A percentile compares a stretch with the other conserved stretches of the same genome.
phyloP scores from a whole-genome alignment of 2,329 filamentous ascomycete genomes.

The Leptographium procerum region DNA sequence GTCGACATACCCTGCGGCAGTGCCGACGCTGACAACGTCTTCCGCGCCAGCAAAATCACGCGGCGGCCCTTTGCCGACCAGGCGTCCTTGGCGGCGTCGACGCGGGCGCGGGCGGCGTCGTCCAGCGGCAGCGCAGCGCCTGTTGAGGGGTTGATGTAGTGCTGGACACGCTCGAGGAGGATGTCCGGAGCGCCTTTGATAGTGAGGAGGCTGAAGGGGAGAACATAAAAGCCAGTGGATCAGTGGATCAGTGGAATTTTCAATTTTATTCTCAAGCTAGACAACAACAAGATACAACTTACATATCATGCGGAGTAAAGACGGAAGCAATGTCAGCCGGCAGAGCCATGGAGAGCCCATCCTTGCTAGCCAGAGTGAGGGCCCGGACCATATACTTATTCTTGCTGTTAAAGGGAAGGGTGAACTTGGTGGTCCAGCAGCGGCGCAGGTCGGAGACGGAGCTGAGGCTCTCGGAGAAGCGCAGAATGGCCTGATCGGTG shows the following conservation, averaged over 20 bases:
- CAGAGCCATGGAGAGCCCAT: constrained; percentile 26
- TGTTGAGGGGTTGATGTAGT: constrained; percentile 38
- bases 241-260: too few relatives aligned
- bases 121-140: constrained; percentile 43
- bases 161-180: constrained; percentile 50
- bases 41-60: constrained; percentile 55
- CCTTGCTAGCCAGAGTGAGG: constrained; percentile 32
- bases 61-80: constrained; percentile 60
- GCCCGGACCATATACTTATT: constrained; percentile 71
- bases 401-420: constrained; percentile 68
- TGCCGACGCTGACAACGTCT: constrained; percentile 33
- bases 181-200: constrained; percentile 74
- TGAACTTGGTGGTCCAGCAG: constrained; percentile 54
- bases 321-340: constrained; percentile 21
- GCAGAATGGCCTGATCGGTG: constrained; percentile 63
- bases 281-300: constrained; percentile 10
- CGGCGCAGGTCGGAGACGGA: constrained; percentile 47
- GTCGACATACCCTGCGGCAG: constrained; percentile 30
- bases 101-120: constrained; percentile 26
- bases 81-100: constrained; percentile 51
- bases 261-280: too few relatives aligned
- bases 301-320: constrained; percentile 27
- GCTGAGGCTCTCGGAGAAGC: constrained; percentile 56
- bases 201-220: constrained; percentile 42
- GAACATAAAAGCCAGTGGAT: too few relatives aligned